Conservation (phyloP, 768 basidiomycete genomes). For the Mycena filopes region DNA sequence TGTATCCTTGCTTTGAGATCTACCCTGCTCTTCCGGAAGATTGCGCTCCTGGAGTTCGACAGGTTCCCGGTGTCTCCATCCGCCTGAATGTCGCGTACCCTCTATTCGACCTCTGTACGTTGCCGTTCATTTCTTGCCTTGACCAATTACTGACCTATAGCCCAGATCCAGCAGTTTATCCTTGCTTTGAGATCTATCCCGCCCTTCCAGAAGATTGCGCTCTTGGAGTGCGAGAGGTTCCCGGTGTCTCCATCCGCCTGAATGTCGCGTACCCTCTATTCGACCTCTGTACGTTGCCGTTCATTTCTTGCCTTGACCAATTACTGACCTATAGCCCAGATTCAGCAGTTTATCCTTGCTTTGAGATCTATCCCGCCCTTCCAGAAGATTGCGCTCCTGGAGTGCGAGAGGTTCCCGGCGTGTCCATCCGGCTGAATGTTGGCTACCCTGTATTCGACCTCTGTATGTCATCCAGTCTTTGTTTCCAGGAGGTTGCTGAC, state of each 20-base stretch:
- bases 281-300: background rate
- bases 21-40: slow-evolving; percentile 41
- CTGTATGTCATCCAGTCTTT: background rate
- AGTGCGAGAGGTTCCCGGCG: background rate
- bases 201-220: background rate
- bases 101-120: slow-evolving; percentile 4
- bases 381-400: background rate
- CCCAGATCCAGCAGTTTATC: slow-evolving; percentile 53
- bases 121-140: too few relatives aligned
- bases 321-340: too few relatives aligned
- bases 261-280: background rate
- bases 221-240: background rate
- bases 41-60: too few relatives aligned
- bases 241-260: background rate
- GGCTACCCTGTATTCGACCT: background rate
- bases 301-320: background rate
- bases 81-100: background rate
- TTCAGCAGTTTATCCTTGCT: too few relatives aligned
- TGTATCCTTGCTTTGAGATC: slow-evolving; percentile 54
- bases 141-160: slow-evolving; percentile 13
- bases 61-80: background rate
- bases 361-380: slow-evolving; percentile 1
- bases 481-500: background rate
- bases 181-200: slow-evolving; percentile 5
- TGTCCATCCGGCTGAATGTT: background rate